These are phyloP conservation scores for Trichoderma semiorbis DNA, from an alignment of 2,329 filamentous ascomycete species.

Conservation along the genomic window DNA sequence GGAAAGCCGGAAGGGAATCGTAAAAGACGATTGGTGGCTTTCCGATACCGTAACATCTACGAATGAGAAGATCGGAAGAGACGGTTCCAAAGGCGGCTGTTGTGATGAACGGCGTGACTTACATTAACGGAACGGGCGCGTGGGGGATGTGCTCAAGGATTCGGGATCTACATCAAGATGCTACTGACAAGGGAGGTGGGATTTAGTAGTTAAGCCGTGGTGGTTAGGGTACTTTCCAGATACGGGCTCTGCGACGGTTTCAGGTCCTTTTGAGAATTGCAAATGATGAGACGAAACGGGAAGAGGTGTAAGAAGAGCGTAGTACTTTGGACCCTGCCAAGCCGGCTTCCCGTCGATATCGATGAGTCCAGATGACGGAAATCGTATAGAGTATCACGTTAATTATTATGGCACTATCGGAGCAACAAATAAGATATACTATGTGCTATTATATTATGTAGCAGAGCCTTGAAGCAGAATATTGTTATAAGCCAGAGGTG, in stretches of 20 bases:
- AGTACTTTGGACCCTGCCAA: background rate
- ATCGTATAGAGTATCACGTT: background rate
- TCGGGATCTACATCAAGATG: background rate
- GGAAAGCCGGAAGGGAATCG: background rate
- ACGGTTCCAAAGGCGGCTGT: background rate
- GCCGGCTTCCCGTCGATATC: background rate
- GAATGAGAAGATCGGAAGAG: too few species aligned
- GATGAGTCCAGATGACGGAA: background rate
- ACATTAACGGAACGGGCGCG: background rate
- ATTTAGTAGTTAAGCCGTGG: background rate
- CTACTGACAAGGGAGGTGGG: background rate
- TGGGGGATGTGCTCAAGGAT: slow-evolving; percentile 8
- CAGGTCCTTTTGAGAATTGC: background rate
- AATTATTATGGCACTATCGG: background rate
- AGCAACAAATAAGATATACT: background rate
- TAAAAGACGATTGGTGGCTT: slow-evolving; percentile 12
- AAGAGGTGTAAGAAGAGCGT: background rate
- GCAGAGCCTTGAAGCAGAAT: background rate
- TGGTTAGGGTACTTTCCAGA: background rate
- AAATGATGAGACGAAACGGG: background rate
- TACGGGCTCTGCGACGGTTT: background rate
- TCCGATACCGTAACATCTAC: background rate
- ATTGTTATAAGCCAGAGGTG: background rate
- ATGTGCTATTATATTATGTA: background rate
- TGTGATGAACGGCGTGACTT: background rate